Evolutionary conservation across 805 yeast species (phyloP).

Genomic region (Cyberlindnera japonica): DNA sequence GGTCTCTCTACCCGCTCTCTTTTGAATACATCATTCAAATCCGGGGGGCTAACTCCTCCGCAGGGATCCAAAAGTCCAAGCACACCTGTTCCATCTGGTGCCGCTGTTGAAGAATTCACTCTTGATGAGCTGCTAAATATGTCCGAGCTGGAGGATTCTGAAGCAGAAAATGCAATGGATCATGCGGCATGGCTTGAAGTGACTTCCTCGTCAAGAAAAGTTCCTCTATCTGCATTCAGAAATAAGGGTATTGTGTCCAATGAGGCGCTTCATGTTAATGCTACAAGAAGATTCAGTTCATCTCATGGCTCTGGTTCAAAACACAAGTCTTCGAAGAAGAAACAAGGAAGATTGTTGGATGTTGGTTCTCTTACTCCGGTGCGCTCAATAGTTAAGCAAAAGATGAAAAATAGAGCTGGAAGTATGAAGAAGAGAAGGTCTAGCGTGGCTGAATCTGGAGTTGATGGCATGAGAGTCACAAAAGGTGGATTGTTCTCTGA

Average conservation of each 20-base stretch:
- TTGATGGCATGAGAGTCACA: constrained; percentile 72
- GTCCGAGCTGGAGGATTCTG: constrained; percentile 79
- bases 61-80: constrained; percentile 2
- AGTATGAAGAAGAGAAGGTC: constrained; percentile 47
- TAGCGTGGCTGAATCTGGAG: constrained; percentile 69
- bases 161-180: constrained; percentile 44
- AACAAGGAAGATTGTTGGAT: constrained; percentile 9
- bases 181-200: constrained; percentile 34
- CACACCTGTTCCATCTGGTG: constrained; percentile 17
- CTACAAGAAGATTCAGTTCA: constrained; percentile 24
- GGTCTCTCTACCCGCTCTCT: constrained; percentile 88
- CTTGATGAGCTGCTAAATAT: constrained; percentile 84
- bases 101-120: constrained; percentile 39
- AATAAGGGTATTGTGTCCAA: constrained; percentile 56
- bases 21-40: constrained; percentile 37
- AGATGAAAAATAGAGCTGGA: constrained; percentile 23
- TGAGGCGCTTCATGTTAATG: constrained; percentile 28
- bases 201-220: constrained; percentile 43
- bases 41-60: constrained; percentile 1
- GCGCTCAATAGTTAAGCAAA: constrained; percentile 13
- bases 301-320: constrained; percentile 11
- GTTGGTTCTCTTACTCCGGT: constrained; percentile 20
- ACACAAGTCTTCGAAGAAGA: constrained; percentile 11
- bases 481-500: constrained; percentile 76
- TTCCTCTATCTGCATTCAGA: constrained; percentile 88